Conservation (phyloP, 2,329 filamentous ascomycete species). For the Sclerotinia glacialis region DNA sequence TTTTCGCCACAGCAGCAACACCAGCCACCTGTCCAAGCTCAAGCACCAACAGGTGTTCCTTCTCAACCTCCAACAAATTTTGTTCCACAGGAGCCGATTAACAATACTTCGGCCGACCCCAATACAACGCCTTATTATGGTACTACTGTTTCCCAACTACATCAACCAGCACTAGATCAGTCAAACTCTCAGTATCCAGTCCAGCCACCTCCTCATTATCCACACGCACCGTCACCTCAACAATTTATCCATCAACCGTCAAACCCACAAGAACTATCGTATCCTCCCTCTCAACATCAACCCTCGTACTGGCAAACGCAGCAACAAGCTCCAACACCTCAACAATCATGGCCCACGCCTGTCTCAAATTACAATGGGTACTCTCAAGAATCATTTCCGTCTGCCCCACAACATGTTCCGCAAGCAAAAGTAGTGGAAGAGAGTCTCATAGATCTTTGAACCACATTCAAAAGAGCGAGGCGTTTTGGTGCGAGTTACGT, state of each 20-base stretch:
- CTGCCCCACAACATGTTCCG: slow-evolving; percentile 59
- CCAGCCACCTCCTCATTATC: slow-evolving; percentile 40
- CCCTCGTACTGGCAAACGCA: slow-evolving; percentile 52
- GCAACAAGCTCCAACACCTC: slow-evolving; percentile 43
- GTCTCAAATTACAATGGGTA: slow-evolving; percentile 49
- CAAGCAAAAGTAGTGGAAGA: slow-evolving; percentile 64
- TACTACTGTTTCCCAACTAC: slow-evolving; percentile 38
- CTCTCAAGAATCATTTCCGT: slow-evolving; percentile 61
- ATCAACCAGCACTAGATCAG: slow-evolving; percentile 45
- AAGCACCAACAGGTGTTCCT: slow-evolving; percentile 38
- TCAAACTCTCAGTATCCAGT: slow-evolving; percentile 39
- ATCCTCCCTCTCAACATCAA: slow-evolving; percentile 36
- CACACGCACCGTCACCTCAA: slow-evolving; percentile 34
- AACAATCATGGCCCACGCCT: slow-evolving; percentile 41
- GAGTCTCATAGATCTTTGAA: slow-evolving; percentile 72
- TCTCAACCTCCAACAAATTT: slow-evolving; percentile 39
- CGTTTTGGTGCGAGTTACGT: slow-evolving; percentile 5
- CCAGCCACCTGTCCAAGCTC: slow-evolving; percentile 27
- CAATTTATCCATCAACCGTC: slow-evolving; percentile 31
- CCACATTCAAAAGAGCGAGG: slow-evolving; percentile 37
- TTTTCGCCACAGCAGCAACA: slow-evolving; percentile 32
- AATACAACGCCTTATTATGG: slow-evolving; percentile 59
- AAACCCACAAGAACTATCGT: slow-evolving; percentile 33
- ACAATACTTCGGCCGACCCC: slow-evolving; percentile 48
- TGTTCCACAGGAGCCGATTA: slow-evolving; percentile 39